These are phyloP conservation scores for Silene latifolia DNA, from an alignment of 148 eudicot species.

Conservation along the genomic window DNA sequence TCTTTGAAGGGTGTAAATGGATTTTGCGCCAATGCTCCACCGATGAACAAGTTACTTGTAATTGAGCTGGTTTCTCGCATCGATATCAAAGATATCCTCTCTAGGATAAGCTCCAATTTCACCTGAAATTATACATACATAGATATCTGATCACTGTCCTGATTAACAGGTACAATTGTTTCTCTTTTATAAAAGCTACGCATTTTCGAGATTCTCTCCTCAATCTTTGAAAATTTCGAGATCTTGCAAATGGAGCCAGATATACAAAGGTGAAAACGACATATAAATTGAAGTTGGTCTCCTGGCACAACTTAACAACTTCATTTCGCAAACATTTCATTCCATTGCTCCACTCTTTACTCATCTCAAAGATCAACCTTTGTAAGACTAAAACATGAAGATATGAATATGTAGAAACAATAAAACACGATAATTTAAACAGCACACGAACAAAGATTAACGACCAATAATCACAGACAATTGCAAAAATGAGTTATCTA, in stretches of 20 bases:
- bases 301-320: constrained; percentile 80
- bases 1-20: constrained; percentile 80
- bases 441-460: too few relatives aligned
- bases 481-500: too few relatives aligned
- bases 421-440: neutral
- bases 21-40: constrained; percentile 98
- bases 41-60: constrained; percentile 62
- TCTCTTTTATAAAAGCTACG: too few relatives aligned
- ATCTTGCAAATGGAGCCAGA: too few relatives aligned
- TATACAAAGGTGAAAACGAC: too few relatives aligned
- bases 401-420: neutral
- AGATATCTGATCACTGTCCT: neutral
- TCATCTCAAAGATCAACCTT: constrained; percentile 85
- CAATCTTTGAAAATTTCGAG: too few relatives aligned
- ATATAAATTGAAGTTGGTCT: constrained; percentile 62
- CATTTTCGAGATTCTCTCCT: too few relatives aligned
- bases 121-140: constrained; percentile 44
- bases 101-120: constrained; percentile 93
- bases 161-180: too few relatives aligned
- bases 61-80: constrained; percentile 93
- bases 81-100: constrained; percentile 87
- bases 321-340: constrained; percentile 86
- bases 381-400: constrained; percentile 20
- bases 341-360: constrained; percentile 97
- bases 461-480: neutral